Evolutionary conservation across 306 rosid species (phyloP).

Genomic region (Cicer yamashitae): DNA sequence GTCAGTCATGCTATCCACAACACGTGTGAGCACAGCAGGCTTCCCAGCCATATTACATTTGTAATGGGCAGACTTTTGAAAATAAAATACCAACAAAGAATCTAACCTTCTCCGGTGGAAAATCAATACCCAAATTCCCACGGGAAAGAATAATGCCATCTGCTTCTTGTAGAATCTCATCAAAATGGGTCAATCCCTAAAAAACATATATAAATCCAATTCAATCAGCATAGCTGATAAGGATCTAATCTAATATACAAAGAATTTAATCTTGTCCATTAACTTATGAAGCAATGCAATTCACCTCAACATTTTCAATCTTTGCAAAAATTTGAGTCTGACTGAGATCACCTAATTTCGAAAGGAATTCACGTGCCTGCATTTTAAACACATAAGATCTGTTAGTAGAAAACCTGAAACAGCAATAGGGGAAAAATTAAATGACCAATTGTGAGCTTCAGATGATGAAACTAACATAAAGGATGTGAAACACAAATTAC

Average conservation of each 20-base stretch:
- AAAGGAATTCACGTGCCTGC: conserved; percentile 87
- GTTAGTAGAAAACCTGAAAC: conserved; percentile 37
- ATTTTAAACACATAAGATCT: conserved; percentile 26
- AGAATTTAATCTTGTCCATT: conserved; percentile 8
- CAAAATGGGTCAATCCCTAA: conserved; percentile 89
- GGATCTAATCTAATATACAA: conserved; percentile 23
- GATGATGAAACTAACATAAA: conserved; percentile 24
- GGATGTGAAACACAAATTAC: conserved; percentile 54
- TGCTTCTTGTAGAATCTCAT: conserved; percentile 92
- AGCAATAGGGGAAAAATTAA: conserved; percentile 14
- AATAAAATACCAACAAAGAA: conserved; percentile 71
- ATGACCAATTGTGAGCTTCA: conserved; percentile 24
- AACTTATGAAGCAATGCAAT: conserved; percentile 39
- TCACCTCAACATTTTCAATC: conserved; percentile 91
- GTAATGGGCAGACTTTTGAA: conserved; percentile 95
- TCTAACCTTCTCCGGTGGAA: conserved; percentile 94
- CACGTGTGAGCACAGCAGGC: conserved; percentile 99
- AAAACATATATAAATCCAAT: conserved; percentile 30
- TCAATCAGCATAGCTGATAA: conserved; percentile 28
- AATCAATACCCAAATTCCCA: conserved; percentile 95
- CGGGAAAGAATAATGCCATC: conserved; percentile 95
- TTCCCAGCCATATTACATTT: conserved; percentile 99
- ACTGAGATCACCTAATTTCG: conserved; percentile 70
- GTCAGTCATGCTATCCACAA: conserved; percentile 99
- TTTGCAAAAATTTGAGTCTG: conserved; percentile 93